Percentiles rank a stretch among this genome's conserved stretches.
Evolutionary conservation across 2,329 filamentous ascomycete genomes (phyloP).

Genomic region (Phoma sp.): DNA sequence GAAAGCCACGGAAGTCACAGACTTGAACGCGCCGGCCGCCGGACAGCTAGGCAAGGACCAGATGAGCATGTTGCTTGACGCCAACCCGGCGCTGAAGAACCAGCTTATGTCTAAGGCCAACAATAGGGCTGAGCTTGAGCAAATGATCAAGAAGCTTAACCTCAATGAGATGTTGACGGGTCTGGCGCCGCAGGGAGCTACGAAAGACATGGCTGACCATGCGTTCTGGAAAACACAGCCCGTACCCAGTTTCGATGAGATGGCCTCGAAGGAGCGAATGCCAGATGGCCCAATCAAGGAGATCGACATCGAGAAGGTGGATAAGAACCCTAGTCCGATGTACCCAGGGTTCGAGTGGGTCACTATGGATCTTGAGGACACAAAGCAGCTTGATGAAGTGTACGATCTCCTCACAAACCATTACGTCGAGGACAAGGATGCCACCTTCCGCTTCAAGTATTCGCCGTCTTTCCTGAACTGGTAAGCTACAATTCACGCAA

Average conservation of each 20-base stretch:
- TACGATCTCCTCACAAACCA: conserved; percentile 91
- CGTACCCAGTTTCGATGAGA: conserved; percentile 76
- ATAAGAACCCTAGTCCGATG: conserved; percentile 76
- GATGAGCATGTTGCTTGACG: conserved; percentile 44
- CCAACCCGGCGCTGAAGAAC: conserved; percentile 48
- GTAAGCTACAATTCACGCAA: conserved; percentile 55
- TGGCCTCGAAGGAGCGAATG: conserved; percentile 48
- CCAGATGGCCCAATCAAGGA: conserved; percentile 84
- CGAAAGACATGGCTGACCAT: conserved; percentile 95
- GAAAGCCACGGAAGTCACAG: conserved; percentile 35
- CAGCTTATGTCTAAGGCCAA: conserved; percentile 42
- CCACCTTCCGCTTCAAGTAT: conserved; percentile 98
- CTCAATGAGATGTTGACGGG: conserved; percentile 77
- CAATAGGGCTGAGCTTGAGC: conserved; percentile 44
- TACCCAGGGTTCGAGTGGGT: conserved; percentile 89
- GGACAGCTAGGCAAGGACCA: conserved; percentile 47
- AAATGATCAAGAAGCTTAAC: conserved; percentile 62
- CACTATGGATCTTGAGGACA: conserved; percentile 81
- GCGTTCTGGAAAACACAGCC: conserved; percentile 99
- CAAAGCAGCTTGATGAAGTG: conserved; percentile 81
- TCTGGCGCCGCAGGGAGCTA: conserved; percentile 77
- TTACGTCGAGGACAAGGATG: conserved; percentile 96
- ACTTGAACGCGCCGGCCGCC: conserved; percentile 36
- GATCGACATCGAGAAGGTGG: conserved; percentile 77
- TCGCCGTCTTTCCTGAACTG: conserved; percentile 87